Conservation (phyloP, 2,329 filamentous ascomycete species). For the Xylaria sp. region DNA sequence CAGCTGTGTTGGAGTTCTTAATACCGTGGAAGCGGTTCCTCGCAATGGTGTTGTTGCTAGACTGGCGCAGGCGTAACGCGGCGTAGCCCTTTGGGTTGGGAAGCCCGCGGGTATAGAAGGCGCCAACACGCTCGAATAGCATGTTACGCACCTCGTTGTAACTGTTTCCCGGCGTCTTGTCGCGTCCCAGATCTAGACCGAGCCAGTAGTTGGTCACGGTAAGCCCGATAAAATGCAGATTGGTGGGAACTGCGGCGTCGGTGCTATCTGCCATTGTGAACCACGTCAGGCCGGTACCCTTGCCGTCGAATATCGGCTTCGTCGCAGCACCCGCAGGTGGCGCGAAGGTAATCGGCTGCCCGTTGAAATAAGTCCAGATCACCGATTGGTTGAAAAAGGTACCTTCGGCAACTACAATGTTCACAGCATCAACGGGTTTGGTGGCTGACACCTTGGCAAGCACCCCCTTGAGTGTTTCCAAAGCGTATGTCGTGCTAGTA, state of each 20-base stretch:
- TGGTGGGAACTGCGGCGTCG: conserved; percentile 18
- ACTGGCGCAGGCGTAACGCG: conserved; percentile 30
- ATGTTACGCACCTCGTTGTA: conserved; percentile 30
- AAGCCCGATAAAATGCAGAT: conserved; percentile 32
- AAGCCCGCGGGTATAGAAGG: conserved; percentile 29
- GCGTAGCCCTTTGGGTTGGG: conserved; percentile 33
- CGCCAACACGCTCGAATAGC: conserved; percentile 36
- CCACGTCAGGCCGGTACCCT: conserved; percentile 32
- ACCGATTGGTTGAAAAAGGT: conserved; percentile 29
- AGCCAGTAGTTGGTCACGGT: conserved; percentile 36
- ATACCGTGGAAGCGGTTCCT: conserved; percentile 37
- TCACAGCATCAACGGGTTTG: conserved; percentile 28
- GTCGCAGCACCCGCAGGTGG: conserved; percentile 19
- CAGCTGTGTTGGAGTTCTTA: conserved; percentile 31
- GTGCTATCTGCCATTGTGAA: conserved; percentile 34
- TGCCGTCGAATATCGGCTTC: conserved; percentile 35
- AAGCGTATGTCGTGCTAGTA: conserved; percentile 9
- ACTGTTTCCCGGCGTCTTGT: conserved; percentile 33
- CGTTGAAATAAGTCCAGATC: conserved; percentile 36
- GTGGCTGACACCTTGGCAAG: conserved; percentile 19
- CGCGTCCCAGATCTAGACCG: conserved; percentile 32
- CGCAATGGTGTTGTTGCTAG: conserved; percentile 33
- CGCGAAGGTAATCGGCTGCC: conserved; percentile 33
- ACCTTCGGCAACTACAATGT: conserved; percentile 31
- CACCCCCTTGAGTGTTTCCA: conserved; percentile 33